phyloP scores from a whole-genome alignment of 495 filamentous ascomycete species.

The Penicillium argentinense region DNA sequence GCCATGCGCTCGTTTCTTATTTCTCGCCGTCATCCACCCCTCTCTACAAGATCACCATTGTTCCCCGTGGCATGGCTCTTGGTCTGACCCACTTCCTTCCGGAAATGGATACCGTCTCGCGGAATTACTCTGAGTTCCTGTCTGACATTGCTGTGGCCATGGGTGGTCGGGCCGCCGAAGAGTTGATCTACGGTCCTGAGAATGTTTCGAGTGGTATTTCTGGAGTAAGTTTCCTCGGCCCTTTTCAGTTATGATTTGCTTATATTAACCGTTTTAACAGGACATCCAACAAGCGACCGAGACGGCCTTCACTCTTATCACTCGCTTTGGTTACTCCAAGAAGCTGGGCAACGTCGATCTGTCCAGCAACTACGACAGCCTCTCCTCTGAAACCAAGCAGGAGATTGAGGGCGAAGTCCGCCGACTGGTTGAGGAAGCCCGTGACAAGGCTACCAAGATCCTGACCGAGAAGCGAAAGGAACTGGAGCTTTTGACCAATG shows the following conservation, averaged over 20 bases:
- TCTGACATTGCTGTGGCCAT: constrained; percentile 78
- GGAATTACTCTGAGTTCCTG: constrained; percentile 65
- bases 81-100: constrained; percentile 83
- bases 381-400: constrained; percentile 81
- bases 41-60: constrained; percentile 95
- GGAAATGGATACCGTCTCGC: constrained; percentile 86
- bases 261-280: constrained; percentile 36
- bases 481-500: constrained; percentile 81
- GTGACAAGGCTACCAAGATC: constrained; percentile 68
- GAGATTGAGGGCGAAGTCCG: constrained; percentile 86
- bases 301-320: constrained; percentile 82
- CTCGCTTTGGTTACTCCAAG: constrained; percentile 82
- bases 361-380: constrained; percentile 67
- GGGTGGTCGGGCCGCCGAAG: constrained; percentile 93
- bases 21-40: constrained; percentile 70
- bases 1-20: constrained; percentile 86
- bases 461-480: constrained; percentile 72
- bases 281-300: constrained; percentile 80
- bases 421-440: constrained; percentile 77
- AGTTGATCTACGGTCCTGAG: constrained; percentile 84
- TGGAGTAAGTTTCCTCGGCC: constrained; percentile 50
- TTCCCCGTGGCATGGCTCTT: constrained; percentile 81
- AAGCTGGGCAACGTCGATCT: constrained; percentile 89
- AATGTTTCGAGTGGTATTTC: constrained; percentile 83
- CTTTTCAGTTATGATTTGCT: constrained; percentile 2